These are phyloP conservation scores for Hydnomerulius pinastri DNA, from an alignment of 768 basidiomycete genomes.

Conservation along the genomic window DNA sequence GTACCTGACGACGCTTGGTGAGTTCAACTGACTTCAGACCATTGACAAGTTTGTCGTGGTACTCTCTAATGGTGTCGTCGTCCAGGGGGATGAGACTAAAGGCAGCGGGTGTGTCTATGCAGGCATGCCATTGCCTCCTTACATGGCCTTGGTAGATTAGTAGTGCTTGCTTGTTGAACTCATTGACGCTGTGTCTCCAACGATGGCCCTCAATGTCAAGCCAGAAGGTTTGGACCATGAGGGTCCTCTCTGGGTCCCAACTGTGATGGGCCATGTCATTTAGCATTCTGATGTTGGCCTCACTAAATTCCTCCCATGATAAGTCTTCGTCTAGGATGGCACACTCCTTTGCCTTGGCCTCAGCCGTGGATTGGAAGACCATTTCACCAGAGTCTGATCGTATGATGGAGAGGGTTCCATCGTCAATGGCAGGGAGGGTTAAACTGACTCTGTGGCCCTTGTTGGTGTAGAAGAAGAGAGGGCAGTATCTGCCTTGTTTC, in stretches of 20 bases:
- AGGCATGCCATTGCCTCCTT: neutral
- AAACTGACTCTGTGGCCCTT: neutral
- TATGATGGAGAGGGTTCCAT: neutral
- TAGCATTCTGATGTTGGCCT: constrained; percentile 8
- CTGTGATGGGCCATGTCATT: constrained; percentile 5
- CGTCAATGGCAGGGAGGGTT: neutral
- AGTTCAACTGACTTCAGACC: neutral
- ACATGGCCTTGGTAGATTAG: neutral
- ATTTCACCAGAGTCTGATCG: neutral
- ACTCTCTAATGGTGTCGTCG: neutral
- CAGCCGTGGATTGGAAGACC: neutral
- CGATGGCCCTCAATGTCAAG: constrained; percentile 3
- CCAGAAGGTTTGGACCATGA: constrained; percentile 15
- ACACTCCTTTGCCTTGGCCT: neutral
- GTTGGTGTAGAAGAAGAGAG: constrained; percentile 1
- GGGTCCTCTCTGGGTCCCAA: constrained; percentile 3
- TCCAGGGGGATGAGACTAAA: neutral
- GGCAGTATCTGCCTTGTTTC: neutral
- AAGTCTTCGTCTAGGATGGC: neutral
- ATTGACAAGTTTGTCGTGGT: neutral
- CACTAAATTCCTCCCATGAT: constrained; percentile 1
- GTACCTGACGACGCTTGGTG: neutral
- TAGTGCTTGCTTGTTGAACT: neutral
- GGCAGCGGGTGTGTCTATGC: neutral
- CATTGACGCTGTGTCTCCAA: neutral